These are phyloP conservation scores for Ogataea paraovalis DNA, from an alignment of 805 yeast genomes.

Conservation along the genomic window DNA sequence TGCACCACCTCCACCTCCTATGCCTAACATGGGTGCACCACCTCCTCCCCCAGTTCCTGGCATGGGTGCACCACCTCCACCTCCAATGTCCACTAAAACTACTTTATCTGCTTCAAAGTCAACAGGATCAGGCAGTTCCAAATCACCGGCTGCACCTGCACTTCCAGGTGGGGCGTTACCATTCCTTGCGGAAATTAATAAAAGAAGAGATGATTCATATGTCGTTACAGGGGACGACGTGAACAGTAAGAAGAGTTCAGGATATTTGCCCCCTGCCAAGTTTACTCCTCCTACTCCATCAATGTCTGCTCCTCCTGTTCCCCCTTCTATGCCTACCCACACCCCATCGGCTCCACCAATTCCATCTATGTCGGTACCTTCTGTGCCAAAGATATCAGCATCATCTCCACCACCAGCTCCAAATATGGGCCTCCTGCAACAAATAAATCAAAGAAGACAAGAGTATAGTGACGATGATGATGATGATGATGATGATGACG, in stretches of 20 bases:
- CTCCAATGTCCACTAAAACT: too few relatives aligned
- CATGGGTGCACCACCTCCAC: too few relatives aligned
- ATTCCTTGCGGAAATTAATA: conserved; percentile 54
- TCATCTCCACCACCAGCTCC: conserved; percentile 1
- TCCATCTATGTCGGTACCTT: conserved; percentile 28
- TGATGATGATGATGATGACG: conserved; percentile 6
- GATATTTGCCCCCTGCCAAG: conserved; percentile 16
- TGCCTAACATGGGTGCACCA: too few relatives aligned
- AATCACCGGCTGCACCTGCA: conserved; percentile 21
- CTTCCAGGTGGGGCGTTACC: conserved; percentile 44
- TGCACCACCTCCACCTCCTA: too few relatives aligned
- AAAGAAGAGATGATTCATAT: conserved; percentile 46
- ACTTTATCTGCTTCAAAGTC: too few relatives aligned
- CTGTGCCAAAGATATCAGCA: conserved; percentile 13
- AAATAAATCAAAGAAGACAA: conserved; percentile 46
- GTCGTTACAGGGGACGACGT: conserved; percentile 39
- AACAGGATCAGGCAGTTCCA: too few relatives aligned
- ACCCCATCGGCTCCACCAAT: conserved; percentile 25
- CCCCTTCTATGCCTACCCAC: conserved; percentile 20
- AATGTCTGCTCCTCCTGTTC: conserved; percentile 21
- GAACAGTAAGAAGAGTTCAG: conserved; percentile 10
- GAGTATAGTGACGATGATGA: conserved; percentile 41
- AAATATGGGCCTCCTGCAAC: conserved; percentile 29
- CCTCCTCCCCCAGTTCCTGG: conserved; percentile 24
- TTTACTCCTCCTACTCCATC: conserved; percentile 14